Evolutionary conservation across 352 stramenopile species (phyloP).

Genomic region (Pythium sp.): DNA sequence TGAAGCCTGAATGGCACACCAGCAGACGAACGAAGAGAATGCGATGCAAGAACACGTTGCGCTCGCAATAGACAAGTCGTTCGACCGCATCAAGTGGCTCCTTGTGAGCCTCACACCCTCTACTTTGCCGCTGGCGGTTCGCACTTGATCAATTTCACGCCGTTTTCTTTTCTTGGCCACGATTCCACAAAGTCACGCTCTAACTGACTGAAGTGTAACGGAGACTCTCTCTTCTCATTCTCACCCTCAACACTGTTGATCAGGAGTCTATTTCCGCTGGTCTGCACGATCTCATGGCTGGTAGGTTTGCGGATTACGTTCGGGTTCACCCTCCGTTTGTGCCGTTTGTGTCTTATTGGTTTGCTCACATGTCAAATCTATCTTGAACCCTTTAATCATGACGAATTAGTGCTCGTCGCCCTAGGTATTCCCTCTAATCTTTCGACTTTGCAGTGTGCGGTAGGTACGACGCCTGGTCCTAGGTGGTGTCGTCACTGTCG

Average conservation of each 20-base stretch:
- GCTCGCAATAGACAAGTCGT: not conserved
- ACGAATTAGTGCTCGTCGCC: not conserved
- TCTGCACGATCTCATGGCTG: not conserved
- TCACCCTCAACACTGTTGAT: not conserved
- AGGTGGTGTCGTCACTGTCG: slow-evolving; percentile 21
- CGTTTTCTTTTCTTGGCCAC: not conserved
- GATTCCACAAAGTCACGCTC: not conserved
- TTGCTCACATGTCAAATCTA: not conserved
- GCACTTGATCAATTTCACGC: not conserved
- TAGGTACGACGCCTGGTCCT: not conserved
- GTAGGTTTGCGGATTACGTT: not conserved
- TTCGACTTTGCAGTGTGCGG: slow-evolving; percentile 4
- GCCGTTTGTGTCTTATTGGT: not conserved
- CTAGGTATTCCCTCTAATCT: not conserved
- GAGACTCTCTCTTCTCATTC: not conserved
- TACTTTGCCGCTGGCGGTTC: not conserved
- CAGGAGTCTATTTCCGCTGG: not conserved
- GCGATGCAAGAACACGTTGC: not conserved
- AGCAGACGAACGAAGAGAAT: not conserved
- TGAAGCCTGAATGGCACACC: not conserved
- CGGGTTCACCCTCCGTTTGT: not conserved
- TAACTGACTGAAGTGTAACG: not conserved
- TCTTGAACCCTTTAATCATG: not conserved
- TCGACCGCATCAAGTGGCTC: not conserved
- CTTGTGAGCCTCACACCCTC: not conserved